A percentile compares a stretch with the other conserved stretches of the same genome.
These are phyloP conservation scores for Platanthera zijinensis DNA, from an alignment of 106 monocot genomes.

Conservation along the genomic window DNA sequence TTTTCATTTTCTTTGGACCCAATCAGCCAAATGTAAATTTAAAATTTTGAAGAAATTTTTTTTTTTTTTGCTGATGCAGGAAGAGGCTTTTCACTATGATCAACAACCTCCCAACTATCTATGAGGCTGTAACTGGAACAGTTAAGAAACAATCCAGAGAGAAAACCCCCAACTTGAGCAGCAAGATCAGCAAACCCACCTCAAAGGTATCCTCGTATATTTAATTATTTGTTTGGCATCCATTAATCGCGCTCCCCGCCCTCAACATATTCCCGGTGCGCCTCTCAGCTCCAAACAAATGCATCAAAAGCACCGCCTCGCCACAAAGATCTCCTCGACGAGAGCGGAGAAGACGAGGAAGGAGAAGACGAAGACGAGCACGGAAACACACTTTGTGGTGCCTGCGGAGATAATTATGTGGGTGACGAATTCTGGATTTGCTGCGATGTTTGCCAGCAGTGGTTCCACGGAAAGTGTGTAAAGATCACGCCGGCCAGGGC, in stretches of 20 bases:
- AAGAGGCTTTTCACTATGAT: slow-evolving; percentile 71
- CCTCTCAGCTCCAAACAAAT: slow-evolving; percentile 21
- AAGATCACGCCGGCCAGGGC: slow-evolving; percentile 60
- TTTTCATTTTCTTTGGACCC: too few species aligned
- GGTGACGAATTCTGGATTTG: slow-evolving; percentile 68
- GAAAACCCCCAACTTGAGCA: slow-evolving; percentile 52
- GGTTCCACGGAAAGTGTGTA: slow-evolving; percentile 65
- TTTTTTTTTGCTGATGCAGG: slow-evolving; percentile 17
- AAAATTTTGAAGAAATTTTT: too few species aligned
- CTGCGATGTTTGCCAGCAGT: slow-evolving; percentile 55
- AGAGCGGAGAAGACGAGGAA: slow-evolving; percentile 16
- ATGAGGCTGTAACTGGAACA: slow-evolving; percentile 63
- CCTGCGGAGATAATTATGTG: slow-evolving; percentile 49
- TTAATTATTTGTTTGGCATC: not conserved
- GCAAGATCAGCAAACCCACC: slow-evolving; percentile 47
- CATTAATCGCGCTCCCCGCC: not conserved
- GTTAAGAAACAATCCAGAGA: slow-evolving; percentile 56
- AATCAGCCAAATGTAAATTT: too few species aligned
- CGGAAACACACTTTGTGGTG: slow-evolving; percentile 51
- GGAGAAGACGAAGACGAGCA: slow-evolving; percentile 57
- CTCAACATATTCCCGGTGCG: too few species aligned
- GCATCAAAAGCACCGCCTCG: slow-evolving; percentile 14
- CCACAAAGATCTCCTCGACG: slow-evolving; percentile 22
- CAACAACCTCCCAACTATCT: slow-evolving; percentile 69
- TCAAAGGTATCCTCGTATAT: slow-evolving; percentile 32